phyloP scores from a whole-genome alignment of 192 early-diverging fungal genomes.

The Kappamyces sp. region DNA sequence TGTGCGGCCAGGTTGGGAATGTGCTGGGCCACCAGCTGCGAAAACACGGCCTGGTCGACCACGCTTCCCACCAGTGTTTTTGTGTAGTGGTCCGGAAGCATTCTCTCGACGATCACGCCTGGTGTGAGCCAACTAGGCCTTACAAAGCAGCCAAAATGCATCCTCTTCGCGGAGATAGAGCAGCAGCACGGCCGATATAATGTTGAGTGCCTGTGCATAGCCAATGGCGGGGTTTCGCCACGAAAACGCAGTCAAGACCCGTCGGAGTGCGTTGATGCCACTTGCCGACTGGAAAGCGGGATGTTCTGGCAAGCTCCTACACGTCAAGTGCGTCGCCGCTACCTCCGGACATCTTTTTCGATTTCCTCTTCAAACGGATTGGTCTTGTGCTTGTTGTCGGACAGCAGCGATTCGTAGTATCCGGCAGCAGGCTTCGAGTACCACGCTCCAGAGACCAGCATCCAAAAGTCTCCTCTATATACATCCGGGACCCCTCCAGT shows the following conservation, averaged over 20 bases:
- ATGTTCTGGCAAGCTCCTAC: constrained; percentile 52
- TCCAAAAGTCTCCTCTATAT: constrained; percentile 50
- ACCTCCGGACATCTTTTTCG: constrained; percentile 57
- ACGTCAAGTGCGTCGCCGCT: not conserved
- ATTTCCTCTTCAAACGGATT: constrained; percentile 54
- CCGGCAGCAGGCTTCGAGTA: constrained; percentile 36
- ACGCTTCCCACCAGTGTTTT: constrained; percentile 57
- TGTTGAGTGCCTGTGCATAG: constrained; percentile 60
- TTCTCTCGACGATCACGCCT: constrained; percentile 49
- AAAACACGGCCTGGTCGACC: constrained; percentile 52
- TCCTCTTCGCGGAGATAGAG: constrained; percentile 50
- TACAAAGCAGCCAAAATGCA: constrained; percentile 56
- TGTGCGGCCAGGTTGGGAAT: constrained; percentile 41
- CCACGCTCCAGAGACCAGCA: constrained; percentile 49
- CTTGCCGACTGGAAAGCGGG: constrained; percentile 47
- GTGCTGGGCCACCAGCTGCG: constrained; percentile 34
- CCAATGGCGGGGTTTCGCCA: constrained; percentile 56
- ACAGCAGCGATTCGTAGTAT: constrained; percentile 41
- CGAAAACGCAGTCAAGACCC: constrained; percentile 52
- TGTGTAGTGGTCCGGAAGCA: constrained; percentile 56
- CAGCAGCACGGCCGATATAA: constrained; percentile 49
- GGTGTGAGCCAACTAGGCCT: constrained; percentile 7
- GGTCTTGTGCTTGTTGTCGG: constrained; percentile 23
- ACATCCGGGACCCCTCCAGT: constrained; percentile 39
- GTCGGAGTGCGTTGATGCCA: constrained; percentile 46